Conservation (phyloP, 352 stramenopile genomes). For the Phytophthora capsici region DNA sequence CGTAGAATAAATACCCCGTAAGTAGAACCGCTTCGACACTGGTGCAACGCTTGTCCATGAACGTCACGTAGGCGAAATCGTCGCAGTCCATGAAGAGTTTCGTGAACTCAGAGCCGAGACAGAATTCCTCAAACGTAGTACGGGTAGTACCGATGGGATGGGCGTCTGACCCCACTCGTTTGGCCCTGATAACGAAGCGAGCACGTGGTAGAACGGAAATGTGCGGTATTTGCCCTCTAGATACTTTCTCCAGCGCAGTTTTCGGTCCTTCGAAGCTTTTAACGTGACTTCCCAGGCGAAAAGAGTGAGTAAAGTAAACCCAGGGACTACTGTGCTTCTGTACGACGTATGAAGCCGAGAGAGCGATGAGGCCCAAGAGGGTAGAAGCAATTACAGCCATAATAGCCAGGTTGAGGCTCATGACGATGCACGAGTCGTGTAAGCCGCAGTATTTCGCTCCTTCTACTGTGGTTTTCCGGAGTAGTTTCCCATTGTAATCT, state of each 20-base stretch:
- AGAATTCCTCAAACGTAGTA: conserved; percentile 36
- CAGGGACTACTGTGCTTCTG: conserved; percentile 30
- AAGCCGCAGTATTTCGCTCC: conserved; percentile 32
- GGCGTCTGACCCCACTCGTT: conserved; percentile 9
- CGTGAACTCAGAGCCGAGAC: conserved; percentile 31
- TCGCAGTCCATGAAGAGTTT: conserved; percentile 40
- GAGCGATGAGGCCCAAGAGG: conserved; percentile 12
- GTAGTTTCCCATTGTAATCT: conserved; percentile 36
- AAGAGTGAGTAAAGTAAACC: conserved; percentile 3
- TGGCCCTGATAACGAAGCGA: conserved; percentile 23
- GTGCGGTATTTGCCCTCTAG: conserved; percentile 5
- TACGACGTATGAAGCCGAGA: conserved; percentile 20
- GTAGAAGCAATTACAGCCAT: conserved; percentile 16
- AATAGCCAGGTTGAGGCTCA: conserved; percentile 26
- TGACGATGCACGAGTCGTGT: conserved; percentile 38
- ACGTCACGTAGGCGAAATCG: conserved; percentile 36
- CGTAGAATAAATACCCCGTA: conserved; percentile 38
- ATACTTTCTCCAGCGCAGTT: conserved; percentile 14
- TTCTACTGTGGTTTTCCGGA: conserved; percentile 36
- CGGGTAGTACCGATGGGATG: conserved; percentile 18
- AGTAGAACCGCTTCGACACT: conserved; percentile 38
- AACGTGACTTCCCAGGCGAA: conserved; percentile 10
- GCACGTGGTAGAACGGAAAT: conserved; percentile 6
- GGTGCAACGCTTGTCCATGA: conserved; percentile 17
- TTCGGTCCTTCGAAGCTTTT: conserved; percentile 1